A percentile compares a stretch with the other conserved stretches of the same genome.
Conservation (phyloP, 306 rosid genomes). For the Vicia sativa region DNA sequence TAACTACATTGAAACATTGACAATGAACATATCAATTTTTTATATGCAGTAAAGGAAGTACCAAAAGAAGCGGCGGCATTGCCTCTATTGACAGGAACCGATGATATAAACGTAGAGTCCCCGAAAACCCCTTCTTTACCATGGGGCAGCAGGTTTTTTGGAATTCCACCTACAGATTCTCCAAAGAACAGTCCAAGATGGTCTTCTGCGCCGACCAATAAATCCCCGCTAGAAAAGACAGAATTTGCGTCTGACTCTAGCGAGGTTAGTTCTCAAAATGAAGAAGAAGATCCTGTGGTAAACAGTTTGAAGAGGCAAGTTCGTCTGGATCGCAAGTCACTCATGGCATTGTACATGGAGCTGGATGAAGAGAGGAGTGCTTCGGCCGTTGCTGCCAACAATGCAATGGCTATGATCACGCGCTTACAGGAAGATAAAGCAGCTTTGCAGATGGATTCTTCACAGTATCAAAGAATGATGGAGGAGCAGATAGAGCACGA, state of each 20-base stretch:
- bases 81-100: constrained; percentile 53
- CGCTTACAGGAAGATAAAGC: constrained; percentile 93
- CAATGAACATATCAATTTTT: constrained; percentile 31
- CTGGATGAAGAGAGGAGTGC: constrained; percentile 96
- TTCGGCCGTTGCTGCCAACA: constrained; percentile 87
- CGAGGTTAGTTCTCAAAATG: constrained; percentile 43
- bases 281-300: constrained; percentile 53
- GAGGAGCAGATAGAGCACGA: constrained; percentile 95
- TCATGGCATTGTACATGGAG: constrained; percentile 86
- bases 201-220: constrained; percentile 51
- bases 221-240: constrained; percentile 55
- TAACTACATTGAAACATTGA: constrained; percentile 2
- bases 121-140: constrained; percentile 50
- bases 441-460: constrained; percentile 89
- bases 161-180: constrained; percentile 69
- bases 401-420: constrained; percentile 99
- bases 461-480: constrained; percentile 96
- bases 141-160: constrained; percentile 65
- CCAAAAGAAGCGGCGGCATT: constrained; percentile 45
- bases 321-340: constrained; percentile 78
- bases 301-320: constrained; percentile 63
- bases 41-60: constrained; percentile 62
- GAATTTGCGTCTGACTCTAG: constrained; percentile 48
- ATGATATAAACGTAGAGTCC: constrained; percentile 47
- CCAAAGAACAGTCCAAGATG: constrained; percentile 65